Evolutionary conservation across 495 filamentous ascomycete species (phyloP), one percentile per base, ranked within the genome.

Genomic region (Hyaloscypha variabilis): DNA sequence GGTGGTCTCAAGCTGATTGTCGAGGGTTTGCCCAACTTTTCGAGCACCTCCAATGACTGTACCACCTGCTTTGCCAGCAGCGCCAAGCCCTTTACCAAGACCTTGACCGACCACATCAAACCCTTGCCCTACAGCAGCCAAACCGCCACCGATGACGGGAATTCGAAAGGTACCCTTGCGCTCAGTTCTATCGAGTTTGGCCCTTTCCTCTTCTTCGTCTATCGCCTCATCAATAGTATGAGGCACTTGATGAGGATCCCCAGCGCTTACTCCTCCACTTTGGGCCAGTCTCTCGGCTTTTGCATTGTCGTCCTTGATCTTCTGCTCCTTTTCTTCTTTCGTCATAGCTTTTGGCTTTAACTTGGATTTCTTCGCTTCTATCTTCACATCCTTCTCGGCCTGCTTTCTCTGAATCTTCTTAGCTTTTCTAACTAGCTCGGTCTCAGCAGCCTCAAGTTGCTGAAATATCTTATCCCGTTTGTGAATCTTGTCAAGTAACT

Each of bases 401-500:
- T 90, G 78, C 73, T 92, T 90, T 25, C 87, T 72, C 60, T 97
- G 88, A 29, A 83, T 87, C 74, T 90, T 91, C 69, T 92, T 93
- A 61, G 91, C 92, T 63, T 83, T 82, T 56, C 83, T 83, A 65
- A 99, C 90, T 58, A 99, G 79, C 50, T 90, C 86, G 0, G 92
- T 98, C 77, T 97, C 90, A 6, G 96, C 95, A 19, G 74, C 77
- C 73, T 99, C 95, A 3, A 99, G 82, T 57, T 82, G 78, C 63
- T 81, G 73, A 23, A 93, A 92, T n/a, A 96, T 74, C 23, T 82
- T 75, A 64, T 93, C 86, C 24, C 95, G 85, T 70, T 82, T 78
- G 67, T 91, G 85, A 50, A 98, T 91, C 73, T 99, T 99, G 62
- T 93, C 90, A 58, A 91, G 83, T 14, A 99, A 85, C 28, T 91